Percentiles rank a stretch among this genome's conserved stretches.
These are phyloP conservation scores for Pleodorina starrii DNA, from an alignment of 139 green algal genomes.

Conservation along the genomic window DNA sequence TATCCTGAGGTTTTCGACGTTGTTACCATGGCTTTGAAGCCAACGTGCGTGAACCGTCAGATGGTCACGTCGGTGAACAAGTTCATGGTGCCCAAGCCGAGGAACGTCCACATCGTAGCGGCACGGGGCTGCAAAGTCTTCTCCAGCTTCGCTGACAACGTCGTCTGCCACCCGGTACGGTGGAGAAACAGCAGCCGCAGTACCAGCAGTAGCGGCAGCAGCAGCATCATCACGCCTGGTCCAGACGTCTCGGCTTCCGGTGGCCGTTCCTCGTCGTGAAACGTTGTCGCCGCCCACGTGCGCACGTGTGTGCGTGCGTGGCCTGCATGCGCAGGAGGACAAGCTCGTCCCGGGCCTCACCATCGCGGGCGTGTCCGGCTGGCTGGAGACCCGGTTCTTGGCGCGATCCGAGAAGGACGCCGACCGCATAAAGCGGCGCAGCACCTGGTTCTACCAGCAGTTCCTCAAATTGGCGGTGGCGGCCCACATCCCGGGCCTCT, in stretches of 20 bases:
- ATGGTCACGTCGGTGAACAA: constrained; percentile 10
- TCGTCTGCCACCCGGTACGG: background rate
- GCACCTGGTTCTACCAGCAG: constrained; percentile 14
- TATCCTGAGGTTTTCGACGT: constrained; percentile 13
- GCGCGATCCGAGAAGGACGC: background rate
- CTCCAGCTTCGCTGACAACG: background rate
- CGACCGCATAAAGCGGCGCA: background rate
- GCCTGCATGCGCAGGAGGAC: constrained; percentile 17
- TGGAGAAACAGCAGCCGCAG: too few relatives aligned
- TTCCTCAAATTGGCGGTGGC: background rate
- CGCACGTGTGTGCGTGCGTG: background rate
- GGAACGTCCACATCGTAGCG: background rate
- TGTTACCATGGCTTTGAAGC: constrained; percentile 2
- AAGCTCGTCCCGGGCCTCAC: background rate
- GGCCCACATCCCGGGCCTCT: background rate
- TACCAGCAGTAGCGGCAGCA: too few relatives aligned
- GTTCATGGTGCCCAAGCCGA: background rate
- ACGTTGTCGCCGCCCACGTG: too few relatives aligned
- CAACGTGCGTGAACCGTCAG: constrained; percentile 13
- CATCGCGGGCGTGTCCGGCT: background rate
- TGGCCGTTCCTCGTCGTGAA: background rate
- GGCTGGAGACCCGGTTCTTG: background rate
- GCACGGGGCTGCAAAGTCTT: background rate
- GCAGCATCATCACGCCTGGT: too few relatives aligned
- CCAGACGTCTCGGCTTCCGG: background rate